These are phyloP conservation scores for Colletotrichum australisinense DNA, from an alignment of 2,329 filamentous ascomycete species.

Conservation along the genomic window DNA sequence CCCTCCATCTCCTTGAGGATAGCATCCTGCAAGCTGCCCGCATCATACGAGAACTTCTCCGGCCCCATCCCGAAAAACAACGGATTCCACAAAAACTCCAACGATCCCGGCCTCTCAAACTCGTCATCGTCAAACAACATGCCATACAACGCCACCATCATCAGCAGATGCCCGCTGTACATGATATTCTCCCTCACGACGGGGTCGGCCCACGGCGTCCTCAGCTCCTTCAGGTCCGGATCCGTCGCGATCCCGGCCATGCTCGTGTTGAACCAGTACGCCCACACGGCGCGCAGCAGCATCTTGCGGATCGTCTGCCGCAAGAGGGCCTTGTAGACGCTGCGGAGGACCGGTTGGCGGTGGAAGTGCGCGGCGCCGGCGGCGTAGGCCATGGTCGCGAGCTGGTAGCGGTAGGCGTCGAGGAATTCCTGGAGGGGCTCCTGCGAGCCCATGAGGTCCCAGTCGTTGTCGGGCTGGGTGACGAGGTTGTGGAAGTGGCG, in stretches of 20 bases:
- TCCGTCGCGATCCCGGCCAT: constrained; percentile 47
- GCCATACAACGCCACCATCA: constrained; percentile 52
- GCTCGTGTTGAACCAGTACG: constrained; percentile 54
- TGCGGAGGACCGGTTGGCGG: constrained; percentile 47
- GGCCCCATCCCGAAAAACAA: constrained; percentile 50
- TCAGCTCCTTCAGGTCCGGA: constrained; percentile 49
- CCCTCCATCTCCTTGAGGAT: constrained; percentile 51
- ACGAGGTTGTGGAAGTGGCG: constrained; percentile 50
- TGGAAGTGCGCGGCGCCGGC: constrained; percentile 51
- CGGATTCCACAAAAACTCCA: constrained; percentile 53
- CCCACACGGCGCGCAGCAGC: constrained; percentile 54
- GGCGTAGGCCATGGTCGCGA: constrained; percentile 54
- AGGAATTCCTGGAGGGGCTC: constrained; percentile 51
- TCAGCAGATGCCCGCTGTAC: constrained; percentile 52
- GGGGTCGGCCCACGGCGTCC: constrained; percentile 55
- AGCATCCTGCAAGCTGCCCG: constrained; percentile 45
- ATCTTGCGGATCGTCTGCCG: constrained; percentile 52
- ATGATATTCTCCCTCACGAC: constrained; percentile 52
- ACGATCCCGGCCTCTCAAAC: constrained; percentile 45
- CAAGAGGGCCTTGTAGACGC: constrained; percentile 47
- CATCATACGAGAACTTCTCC: constrained; percentile 48
- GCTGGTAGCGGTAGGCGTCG: constrained; percentile 51
- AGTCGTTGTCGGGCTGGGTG: constrained; percentile 42
- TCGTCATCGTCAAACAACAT: constrained; percentile 56
- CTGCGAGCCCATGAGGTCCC: constrained; percentile 46